These are phyloP conservation scores for Apodospora peruviana DNA, from an alignment of 495 filamentous ascomycete genomes.

Conservation along the genomic window DNA sequence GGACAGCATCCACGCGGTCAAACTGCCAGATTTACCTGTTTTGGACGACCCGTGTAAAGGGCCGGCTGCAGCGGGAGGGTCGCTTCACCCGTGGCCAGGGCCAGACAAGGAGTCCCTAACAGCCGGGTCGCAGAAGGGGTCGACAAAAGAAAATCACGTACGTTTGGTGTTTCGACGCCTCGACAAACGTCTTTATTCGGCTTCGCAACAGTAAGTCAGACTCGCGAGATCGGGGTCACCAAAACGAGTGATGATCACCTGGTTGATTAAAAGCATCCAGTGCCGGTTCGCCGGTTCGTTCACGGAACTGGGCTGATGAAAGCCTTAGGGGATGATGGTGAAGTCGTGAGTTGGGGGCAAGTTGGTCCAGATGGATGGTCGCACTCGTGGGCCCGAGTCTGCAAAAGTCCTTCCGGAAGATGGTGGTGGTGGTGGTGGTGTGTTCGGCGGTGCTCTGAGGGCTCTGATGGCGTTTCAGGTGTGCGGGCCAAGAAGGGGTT, in stretches of 20 bases:
- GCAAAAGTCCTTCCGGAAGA: background rate
- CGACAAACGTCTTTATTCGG: conserved; percentile 4
- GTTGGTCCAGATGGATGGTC: background rate
- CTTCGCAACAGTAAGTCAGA: background rate
- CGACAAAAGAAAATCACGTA: conserved; percentile 28
- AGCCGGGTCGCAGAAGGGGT: conserved; percentile 26
- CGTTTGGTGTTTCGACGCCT: conserved; percentile 35
- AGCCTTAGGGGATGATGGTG: background rate
- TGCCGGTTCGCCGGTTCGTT: too few relatives aligned
- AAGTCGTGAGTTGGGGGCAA: background rate
- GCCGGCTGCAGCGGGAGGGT: conserved; percentile 10
- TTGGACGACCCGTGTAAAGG: conserved; percentile 17
- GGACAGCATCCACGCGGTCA: conserved; percentile 11
- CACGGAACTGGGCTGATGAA: too few relatives aligned
- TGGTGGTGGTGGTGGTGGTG: background rate
- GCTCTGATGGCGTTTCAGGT: conserved; percentile 27
- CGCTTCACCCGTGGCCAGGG: conserved; percentile 19
- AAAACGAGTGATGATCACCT: too few relatives aligned
- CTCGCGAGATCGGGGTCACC: too few relatives aligned
- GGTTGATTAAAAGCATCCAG: too few relatives aligned
- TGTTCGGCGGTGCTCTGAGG: conserved; percentile 17
- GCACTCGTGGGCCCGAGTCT: background rate
- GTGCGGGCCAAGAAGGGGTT: conserved; percentile 20
- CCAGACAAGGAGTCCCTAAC: conserved; percentile 24
- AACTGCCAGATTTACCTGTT: conserved; percentile 24